A percentile compares a stretch with the other conserved stretches of the same genome.
phyloP scores from a whole-genome alignment of 2,329 filamentous ascomycete genomes.

The Botrytis deweyae region DNA sequence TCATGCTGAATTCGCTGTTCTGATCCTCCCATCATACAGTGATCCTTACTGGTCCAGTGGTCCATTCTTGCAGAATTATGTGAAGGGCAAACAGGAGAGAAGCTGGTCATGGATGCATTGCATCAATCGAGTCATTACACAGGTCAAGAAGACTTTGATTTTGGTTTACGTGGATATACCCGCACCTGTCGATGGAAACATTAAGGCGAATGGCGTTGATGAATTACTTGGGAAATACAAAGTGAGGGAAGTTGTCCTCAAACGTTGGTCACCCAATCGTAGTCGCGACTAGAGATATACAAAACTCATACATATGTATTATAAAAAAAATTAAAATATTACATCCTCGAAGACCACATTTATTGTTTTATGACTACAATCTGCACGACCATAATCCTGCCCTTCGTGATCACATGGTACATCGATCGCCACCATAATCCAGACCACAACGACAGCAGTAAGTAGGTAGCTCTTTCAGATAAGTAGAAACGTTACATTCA shows the following conservation, averaged over 20 bases:
- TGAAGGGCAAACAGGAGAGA: slow-evolving; percentile 50
- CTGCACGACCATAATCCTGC: not conserved
- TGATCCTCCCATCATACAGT: slow-evolving; percentile 79
- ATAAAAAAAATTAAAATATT: not conserved
- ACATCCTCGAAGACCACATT: not conserved
- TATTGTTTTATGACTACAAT: not conserved
- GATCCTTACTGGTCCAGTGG: slow-evolving; percentile 66
- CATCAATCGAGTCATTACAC: slow-evolving; percentile 82
- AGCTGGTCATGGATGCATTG: slow-evolving; percentile 86
- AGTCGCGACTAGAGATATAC: slow-evolving; percentile 1
- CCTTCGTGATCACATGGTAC: not conserved
- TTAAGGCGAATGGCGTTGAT: slow-evolving; percentile 56
- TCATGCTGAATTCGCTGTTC: slow-evolving; percentile 88
- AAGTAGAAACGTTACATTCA: slow-evolving; percentile 17
- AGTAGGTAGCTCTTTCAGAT: not conserved
- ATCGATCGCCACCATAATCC: not conserved
- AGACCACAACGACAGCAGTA: not conserved
- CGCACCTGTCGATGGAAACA: slow-evolving; percentile 54
- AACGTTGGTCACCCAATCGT: slow-evolving; percentile 81
- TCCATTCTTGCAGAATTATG: slow-evolving; percentile 49
- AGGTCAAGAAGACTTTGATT: slow-evolving; percentile 87
- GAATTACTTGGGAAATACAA: slow-evolving; percentile 66
- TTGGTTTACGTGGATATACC: slow-evolving; percentile 91
- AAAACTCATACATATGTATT: not conserved
- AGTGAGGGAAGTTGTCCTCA: slow-evolving; percentile 77